Percentiles rank a stretch among this genome's conserved stretches.
These are phyloP conservation scores for Coemansia sp. DNA, from an alignment of 192 early-diverging fungal species.

Conservation along the genomic window DNA sequence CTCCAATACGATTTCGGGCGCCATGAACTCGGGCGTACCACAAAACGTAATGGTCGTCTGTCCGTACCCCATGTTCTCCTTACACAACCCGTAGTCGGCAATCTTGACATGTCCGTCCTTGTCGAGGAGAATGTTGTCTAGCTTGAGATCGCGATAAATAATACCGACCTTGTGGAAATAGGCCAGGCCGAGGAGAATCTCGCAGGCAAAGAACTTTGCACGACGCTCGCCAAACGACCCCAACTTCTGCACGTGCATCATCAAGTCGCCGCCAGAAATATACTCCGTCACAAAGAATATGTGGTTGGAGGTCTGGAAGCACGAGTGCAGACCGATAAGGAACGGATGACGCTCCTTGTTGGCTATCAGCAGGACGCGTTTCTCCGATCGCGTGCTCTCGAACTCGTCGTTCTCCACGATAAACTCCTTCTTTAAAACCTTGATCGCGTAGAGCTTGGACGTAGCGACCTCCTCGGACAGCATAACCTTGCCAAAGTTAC, in stretches of 20 bases:
- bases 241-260: conserved; percentile 96
- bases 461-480: conserved; percentile 88
- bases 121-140: conserved; percentile 93
- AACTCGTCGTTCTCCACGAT: conserved; percentile 99
- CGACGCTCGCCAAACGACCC: conserved; percentile 85
- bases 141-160: conserved; percentile 95
- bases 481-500: conserved; percentile 99
- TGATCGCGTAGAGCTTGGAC: conserved; percentile 89
- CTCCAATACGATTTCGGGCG: conserved; percentile 94
- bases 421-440: conserved; percentile 97
- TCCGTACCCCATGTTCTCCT: conserved; percentile 91
- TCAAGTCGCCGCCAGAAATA: conserved; percentile 94
- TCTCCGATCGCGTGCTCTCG: conserved; percentile 90
- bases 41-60: conserved; percentile 92
- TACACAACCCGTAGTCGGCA: conserved; percentile 98
- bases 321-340: conserved; percentile 93
- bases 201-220: conserved; percentile 96
- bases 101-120: conserved; percentile 96
- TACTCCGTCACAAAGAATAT: conserved; percentile 99
- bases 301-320: conserved; percentile 92
- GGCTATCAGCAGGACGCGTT: conserved; percentile 89
- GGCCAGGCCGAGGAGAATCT: conserved; percentile 90
- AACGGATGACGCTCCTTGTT: conserved; percentile 92
- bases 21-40: conserved; percentile 99
- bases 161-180: conserved; percentile 96